Percentiles rank a stretch among this genome's conserved stretches.
Conservation (phyloP, 768 basidiomycete genomes). For the Asterophora lycoperdoides region DNA sequence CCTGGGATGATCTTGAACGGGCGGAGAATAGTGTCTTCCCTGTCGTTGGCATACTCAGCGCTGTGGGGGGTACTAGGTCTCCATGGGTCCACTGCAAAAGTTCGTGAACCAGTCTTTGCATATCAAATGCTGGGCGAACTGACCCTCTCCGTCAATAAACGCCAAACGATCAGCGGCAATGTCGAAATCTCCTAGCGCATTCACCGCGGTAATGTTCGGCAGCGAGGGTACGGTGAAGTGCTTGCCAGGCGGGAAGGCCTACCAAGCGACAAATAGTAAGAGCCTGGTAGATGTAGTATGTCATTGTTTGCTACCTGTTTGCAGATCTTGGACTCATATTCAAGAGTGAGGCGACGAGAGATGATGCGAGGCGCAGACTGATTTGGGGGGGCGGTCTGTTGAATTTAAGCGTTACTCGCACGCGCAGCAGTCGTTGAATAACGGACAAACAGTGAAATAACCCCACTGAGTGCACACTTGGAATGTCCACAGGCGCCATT, state of each 20-base stretch:
- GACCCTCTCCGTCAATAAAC: constrained; percentile 83
- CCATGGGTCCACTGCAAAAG: constrained; percentile 77
- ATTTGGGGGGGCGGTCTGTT: constrained; percentile 71
- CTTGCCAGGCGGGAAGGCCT: constrained; percentile 79
- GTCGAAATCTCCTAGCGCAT: constrained; percentile 78
- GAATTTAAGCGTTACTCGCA: no score
- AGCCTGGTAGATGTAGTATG: not conserved
- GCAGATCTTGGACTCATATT: constrained; percentile 70
- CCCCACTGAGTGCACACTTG: constrained; percentile 97
- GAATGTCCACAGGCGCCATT: constrained; percentile 87
- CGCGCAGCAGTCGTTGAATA: not conserved
- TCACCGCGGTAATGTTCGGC: constrained; percentile 83
- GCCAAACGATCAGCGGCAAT: constrained; percentile 80
- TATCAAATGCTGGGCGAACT: constrained; percentile 6
- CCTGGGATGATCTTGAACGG: constrained; percentile 89
- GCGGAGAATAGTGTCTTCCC: constrained; percentile 64
- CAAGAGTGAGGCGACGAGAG: constrained; percentile 69
- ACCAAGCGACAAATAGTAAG: not conserved
- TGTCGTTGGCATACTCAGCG: constrained; percentile 52
- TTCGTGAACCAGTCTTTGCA: not conserved
- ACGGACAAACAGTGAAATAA: constrained; percentile 67
- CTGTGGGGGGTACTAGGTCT: constrained; percentile 82
- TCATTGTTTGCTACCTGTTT: constrained; percentile 36
- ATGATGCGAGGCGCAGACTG: constrained; percentile 69
- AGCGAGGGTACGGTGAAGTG: constrained; percentile 63